Percentiles rank a stretch among this genome's conserved stretches.
Conservation (phyloP, 345 rosid species). For the Camelina sativa region DNA sequence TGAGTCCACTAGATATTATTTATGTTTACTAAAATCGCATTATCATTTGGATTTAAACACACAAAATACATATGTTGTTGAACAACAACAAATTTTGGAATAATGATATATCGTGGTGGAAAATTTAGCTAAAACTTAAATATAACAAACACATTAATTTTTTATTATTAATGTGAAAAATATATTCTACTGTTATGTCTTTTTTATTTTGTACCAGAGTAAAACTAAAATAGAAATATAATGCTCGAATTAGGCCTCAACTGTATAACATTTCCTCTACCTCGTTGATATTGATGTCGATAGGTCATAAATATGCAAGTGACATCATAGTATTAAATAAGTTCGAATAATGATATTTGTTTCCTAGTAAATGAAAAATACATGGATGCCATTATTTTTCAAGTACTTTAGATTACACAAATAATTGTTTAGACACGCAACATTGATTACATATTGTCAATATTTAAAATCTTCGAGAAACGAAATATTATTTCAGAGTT, state of each 20-base stretch:
- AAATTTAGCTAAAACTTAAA: background rate
- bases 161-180: background rate
- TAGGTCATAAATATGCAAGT: background rate
- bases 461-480: background rate
- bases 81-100: background rate
- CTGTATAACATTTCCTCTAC: background rate
- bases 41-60: background rate
- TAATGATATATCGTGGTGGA: background rate
- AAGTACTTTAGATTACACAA: background rate
- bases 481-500: background rate
- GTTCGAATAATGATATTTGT: conserved; percentile 27
- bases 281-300: background rate
- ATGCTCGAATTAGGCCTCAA: background rate
- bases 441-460: background rate
- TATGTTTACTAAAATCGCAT: background rate
- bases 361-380: conserved; percentile 13
- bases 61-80: background rate
- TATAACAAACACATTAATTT: too few species aligned
- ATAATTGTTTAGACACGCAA: background rate
- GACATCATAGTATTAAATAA: background rate
- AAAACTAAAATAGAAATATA: background rate
- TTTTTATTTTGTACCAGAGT: background rate
- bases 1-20: conserved; percentile 8
- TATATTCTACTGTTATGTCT: too few species aligned
- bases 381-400: background rate